Evolutionary conservation across 345 rosid species (phyloP).

Genomic region (Bretschneidera sinensis): DNA sequence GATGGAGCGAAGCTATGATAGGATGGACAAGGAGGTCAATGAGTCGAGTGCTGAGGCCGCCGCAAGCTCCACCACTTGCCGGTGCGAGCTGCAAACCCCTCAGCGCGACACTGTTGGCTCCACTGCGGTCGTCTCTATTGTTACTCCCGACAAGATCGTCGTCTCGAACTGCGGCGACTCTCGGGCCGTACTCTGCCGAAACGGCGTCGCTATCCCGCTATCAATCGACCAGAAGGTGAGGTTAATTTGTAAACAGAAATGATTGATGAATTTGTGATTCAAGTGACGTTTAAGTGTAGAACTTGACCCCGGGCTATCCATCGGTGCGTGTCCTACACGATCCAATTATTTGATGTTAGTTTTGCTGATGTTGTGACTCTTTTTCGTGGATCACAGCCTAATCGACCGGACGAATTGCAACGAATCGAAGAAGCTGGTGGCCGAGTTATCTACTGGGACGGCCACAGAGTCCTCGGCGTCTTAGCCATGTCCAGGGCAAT

Average conservation of each 20-base stretch:
- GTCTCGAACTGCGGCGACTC: constrained; percentile 91
- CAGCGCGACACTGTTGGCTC: constrained; percentile 91
- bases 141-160: constrained; percentile 57
- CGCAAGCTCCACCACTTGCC: constrained; percentile 28
- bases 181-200: constrained; percentile 79
- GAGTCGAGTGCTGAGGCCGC: constrained; percentile 19
- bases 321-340: not conserved
- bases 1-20: constrained; percentile 48
- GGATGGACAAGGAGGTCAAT: constrained; percentile 63
- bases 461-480: constrained; percentile 81
- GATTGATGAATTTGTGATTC: too few species aligned
- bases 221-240: constrained; percentile 79
- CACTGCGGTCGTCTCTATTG: constrained; percentile 69
- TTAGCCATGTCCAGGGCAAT: constrained; percentile 92
- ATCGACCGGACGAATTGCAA: constrained; percentile 72
- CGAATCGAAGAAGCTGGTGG: constrained; percentile 78
- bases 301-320: too few species aligned
- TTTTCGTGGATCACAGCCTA: constrained; percentile 47
- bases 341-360: not conserved
- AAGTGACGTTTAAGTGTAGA: too few species aligned
- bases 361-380: not conserved
- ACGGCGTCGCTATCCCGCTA: constrained; percentile 67
- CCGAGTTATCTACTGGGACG: constrained; percentile 87
- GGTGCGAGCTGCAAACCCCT: constrained; percentile 73
- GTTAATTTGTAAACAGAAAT: too few species aligned